Evolutionary conservation across 768 basidiomycete genomes (phyloP).

Genomic region (Phlebiopsis gigantea): DNA sequence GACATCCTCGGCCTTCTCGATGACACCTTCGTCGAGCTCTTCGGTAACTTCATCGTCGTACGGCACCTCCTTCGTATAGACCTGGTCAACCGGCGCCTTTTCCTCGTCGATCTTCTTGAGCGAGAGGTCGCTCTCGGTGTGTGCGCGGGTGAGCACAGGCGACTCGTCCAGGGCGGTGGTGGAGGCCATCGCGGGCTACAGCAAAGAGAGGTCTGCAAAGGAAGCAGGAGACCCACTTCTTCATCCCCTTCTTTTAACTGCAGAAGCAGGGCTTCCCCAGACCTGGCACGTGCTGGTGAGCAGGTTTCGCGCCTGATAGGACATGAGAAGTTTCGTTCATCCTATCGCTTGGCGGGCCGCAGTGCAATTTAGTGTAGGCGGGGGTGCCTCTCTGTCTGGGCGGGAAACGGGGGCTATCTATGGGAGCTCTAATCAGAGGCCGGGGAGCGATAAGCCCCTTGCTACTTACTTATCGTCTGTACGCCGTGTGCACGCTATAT

Average conservation of each 20-base stretch:
- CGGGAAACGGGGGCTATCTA: too few species aligned
- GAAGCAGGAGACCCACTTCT: not conserved
- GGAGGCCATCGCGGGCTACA: not conserved
- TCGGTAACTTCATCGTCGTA: slow-evolving; percentile 10
- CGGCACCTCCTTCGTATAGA: slow-evolving; percentile 3
- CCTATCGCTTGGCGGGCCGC: not conserved
- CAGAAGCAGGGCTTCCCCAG: not conserved
- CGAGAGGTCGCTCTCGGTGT: slow-evolving; percentile 4
- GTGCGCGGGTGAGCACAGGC: slow-evolving; percentile 8
- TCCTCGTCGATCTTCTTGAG: slow-evolving; percentile 16
- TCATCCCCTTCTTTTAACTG: not conserved
- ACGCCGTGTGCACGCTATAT: too few species aligned
- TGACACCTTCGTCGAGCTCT: slow-evolving; percentile 23
- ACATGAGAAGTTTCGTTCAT: not conserved
- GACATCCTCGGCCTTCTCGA: slow-evolving; percentile 40
- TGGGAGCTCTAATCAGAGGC: too few species aligned
- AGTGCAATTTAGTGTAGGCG: not conserved
- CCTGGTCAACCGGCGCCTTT: slow-evolving; percentile 14
- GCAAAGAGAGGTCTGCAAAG: not conserved
- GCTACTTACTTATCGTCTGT: too few species aligned
- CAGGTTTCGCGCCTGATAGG: not conserved
- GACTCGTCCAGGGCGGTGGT: not conserved
- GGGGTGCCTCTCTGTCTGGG: too few species aligned
- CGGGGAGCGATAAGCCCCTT: too few species aligned
- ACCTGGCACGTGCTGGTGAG: not conserved